Evolutionary conservation across 2,329 filamentous ascomycete genomes (phyloP).

Genomic region (Ceratocystis albifundus): DNA sequence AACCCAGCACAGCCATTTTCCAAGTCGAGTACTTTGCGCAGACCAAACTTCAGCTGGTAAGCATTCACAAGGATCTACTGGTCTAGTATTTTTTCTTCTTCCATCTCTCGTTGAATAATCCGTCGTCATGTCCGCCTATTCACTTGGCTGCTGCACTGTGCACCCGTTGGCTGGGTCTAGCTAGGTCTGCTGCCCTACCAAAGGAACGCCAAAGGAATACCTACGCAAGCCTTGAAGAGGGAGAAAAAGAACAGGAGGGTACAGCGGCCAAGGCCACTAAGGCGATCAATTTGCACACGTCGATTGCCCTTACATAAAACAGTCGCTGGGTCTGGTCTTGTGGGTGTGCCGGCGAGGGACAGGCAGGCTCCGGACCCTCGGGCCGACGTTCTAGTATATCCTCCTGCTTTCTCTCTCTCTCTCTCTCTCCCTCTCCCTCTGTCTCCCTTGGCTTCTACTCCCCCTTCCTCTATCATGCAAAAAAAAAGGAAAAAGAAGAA

Average conservation of each 20-base stretch:
- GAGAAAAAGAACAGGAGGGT: neutral
- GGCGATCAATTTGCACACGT: neutral
- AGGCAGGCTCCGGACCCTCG: neutral
- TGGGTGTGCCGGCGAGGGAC: neutral
- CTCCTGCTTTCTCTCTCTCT: neutral
- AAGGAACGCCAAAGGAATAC: constrained; percentile 2
- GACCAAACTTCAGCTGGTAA: neutral
- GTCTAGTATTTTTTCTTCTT: neutral
- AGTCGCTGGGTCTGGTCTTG: neutral
- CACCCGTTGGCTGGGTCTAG: neutral
- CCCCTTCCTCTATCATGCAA: neutral
- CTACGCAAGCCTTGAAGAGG: neutral
- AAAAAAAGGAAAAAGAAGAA: neutral
- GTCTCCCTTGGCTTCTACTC: neutral
- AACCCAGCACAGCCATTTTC: too few species aligned
- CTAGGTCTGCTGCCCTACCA: neutral
- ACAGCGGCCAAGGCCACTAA: neutral
- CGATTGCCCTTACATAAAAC: neutral
- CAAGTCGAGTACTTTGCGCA: too few species aligned
- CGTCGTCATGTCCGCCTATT: neutral
- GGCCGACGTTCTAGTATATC: neutral
- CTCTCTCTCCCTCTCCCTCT: neutral
- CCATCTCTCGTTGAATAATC: neutral
- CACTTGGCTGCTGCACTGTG: neutral
- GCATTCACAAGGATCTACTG: neutral